These are phyloP conservation scores for Copromyces sp. DNA, from an alignment of 495 filamentous ascomycete genomes.

Conservation along the genomic window DNA sequence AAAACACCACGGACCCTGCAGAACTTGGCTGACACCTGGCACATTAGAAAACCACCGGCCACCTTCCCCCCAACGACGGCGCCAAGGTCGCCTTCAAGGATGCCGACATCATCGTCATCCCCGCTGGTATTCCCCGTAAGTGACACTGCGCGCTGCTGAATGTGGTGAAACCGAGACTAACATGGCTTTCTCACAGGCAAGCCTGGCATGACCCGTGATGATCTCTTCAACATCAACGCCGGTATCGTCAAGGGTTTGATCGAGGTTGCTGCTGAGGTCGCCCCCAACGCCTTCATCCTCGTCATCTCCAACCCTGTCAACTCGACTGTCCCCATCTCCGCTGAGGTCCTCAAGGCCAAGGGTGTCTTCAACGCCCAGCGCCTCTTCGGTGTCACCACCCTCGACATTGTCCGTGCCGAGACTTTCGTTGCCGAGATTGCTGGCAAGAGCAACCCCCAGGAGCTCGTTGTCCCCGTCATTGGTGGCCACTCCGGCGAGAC, in stretches of 20 bases:
- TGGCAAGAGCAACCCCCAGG: slow-evolving; percentile 70
- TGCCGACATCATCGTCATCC: slow-evolving; percentile 91
- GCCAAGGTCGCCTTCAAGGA: slow-evolving; percentile 79
- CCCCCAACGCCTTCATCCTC: slow-evolving; percentile 84
- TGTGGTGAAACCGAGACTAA: slow-evolving; percentile 7
- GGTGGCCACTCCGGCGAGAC: slow-evolving; percentile 97
- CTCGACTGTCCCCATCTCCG: slow-evolving; percentile 95
- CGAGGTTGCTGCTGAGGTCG: slow-evolving; percentile 72
- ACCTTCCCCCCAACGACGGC: slow-evolving; percentile 82
- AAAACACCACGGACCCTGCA: neutral
- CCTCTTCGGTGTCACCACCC: slow-evolving; percentile 94
- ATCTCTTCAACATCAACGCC: slow-evolving; percentile 97
- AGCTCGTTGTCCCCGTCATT: slow-evolving; percentile 80
- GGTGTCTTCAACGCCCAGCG: slow-evolving; percentile 87
- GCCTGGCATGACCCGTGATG: slow-evolving; percentile 98
- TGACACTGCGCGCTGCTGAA: slow-evolving; percentile 7
- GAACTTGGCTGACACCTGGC: slow-evolving; percentile 20
- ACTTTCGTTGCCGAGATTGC: slow-evolving; percentile 85
- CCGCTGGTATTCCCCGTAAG: slow-evolving; percentile 94
- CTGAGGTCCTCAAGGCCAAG: slow-evolving; percentile 87
- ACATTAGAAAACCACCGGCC: slow-evolving; percentile 76
- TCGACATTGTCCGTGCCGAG: slow-evolving; percentile 96
- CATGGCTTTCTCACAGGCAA: slow-evolving; percentile 54
- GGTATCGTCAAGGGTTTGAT: slow-evolving; percentile 84
- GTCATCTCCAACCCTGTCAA: slow-evolving; percentile 99